Evolutionary conservation across 2,329 filamentous ascomycete species (phyloP), one percentile per base, ranked within the genome.

Genomic region (Plenodomus biglobosus): DNA sequence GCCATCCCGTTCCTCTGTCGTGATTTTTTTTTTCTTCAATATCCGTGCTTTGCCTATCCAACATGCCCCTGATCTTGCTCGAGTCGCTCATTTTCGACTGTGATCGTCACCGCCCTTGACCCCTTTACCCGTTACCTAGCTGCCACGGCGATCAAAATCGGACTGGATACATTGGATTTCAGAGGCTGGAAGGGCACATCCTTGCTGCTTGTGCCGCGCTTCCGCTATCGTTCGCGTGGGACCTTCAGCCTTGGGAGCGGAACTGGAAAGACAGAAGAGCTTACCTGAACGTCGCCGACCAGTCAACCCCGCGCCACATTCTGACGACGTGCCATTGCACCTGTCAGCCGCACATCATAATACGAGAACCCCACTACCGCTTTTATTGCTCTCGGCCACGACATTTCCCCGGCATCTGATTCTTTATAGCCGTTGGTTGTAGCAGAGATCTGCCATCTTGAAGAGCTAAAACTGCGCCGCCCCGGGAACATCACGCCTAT

Each of bases 361-460:
- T 32, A 11, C 27, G 27, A 32, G 11, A 32, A 18, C 18, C 21
- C 21, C 15, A 22, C 22, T n/a, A 42, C 13, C 15, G 10, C 16
- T 17, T 36, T 22, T 42, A 55, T 58, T 58, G 53, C 58, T 53
- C 48, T 55, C 52, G 35, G 38, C 47, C 27, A 24, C 22, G 22
- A 24, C 10, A 24, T 10, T 24, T 24, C 5, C 22, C 10, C 22
- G 22, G 22, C 10, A 24, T 24, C 5, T 24, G 5, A 18, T 46
- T 50, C 42, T 55, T 49, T 43, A 37, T 43, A 40, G 34, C 47
- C 59, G 22, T 24, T 32, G 11, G 27, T 10, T 15, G 13, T 11
- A 8, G 6, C 6, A 7, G 27, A 32, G 27, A 32, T 32, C 27
- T 32, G 27, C 27, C 27, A 32, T 32, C 8, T 10, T 15, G 6